Evolutionary conservation across 805 yeast genomes (phyloP).

Genomic region (Saccharomycopsis olivae): DNA sequence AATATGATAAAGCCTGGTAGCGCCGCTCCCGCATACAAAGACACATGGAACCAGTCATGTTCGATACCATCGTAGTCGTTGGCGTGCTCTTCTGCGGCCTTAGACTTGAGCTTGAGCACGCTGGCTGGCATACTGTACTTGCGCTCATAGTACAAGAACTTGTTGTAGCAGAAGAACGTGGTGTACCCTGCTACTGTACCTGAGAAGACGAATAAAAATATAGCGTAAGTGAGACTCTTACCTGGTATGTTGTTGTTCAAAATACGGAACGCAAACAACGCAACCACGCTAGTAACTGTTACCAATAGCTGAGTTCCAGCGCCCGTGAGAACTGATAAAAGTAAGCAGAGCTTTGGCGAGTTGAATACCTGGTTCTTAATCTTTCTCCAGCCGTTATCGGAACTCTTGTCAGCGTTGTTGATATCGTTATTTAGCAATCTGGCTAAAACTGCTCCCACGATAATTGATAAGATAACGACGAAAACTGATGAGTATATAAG

Average conservation of each 20-base stretch:
- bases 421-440: constrained; percentile 33
- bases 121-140: background rate
- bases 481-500: constrained; percentile 56
- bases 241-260: constrained; percentile 60
- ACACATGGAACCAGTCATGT: constrained; percentile 19
- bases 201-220: constrained; percentile 51
- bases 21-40: constrained; percentile 38
- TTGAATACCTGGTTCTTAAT: constrained; percentile 43
- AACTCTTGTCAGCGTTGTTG: constrained; percentile 17
- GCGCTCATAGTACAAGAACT: constrained; percentile 27
- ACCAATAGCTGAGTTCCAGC: constrained; percentile 67
- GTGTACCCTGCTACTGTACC: constrained; percentile 68
- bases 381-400: constrained; percentile 40
- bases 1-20: constrained; percentile 39
- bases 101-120: background rate
- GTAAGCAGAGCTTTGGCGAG: constrained; percentile 37
- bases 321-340: constrained; percentile 50
- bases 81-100: background rate
- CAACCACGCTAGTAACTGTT: constrained; percentile 50
- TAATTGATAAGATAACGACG: constrained; percentile 26
- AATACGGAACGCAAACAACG: constrained; percentile 46
- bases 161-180: constrained; percentile 52
- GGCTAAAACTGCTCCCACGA: constrained; percentile 50
- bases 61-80: background rate
- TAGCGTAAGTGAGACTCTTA: constrained; percentile 50